Conservation (phyloP, 768 basidiomycete genomes). For the Boletales sp. region DNA sequence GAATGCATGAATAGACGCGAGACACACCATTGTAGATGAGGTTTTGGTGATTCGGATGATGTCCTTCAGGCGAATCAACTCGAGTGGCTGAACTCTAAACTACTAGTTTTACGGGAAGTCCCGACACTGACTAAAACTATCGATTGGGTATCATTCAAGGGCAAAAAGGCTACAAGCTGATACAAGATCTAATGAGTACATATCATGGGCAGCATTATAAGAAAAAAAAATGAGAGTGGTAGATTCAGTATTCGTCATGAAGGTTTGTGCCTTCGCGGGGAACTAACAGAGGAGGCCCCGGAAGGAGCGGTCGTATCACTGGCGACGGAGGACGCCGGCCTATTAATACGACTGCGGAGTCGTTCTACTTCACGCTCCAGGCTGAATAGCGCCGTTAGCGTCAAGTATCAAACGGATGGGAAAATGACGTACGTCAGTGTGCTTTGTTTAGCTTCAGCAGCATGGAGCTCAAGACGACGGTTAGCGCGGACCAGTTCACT, state of each 20-base stretch:
- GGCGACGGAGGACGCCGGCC: constrained; percentile 44
- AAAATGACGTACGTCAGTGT: constrained; percentile 52
- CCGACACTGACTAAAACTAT: constrained; percentile 8
- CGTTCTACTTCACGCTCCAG: constrained; percentile 69
- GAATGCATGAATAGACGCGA: background rate
- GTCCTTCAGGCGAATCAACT: background rate
- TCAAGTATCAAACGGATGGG: background rate
- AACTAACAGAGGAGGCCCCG: constrained; percentile 25
- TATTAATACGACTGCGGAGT: constrained; percentile 58
- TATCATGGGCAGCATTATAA: background rate
- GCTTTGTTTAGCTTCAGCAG: constrained; percentile 68
- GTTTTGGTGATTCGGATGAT: constrained; percentile 6
- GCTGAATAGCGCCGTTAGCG: constrained; percentile 29
- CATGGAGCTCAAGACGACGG: constrained; percentile 74
- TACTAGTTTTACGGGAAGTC: constrained; percentile 25
- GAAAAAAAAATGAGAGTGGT: background rate
- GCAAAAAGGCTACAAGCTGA: constrained; percentile 15
- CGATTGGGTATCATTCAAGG: background rate
- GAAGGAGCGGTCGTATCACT: constrained; percentile 20
- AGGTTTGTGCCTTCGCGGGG: constrained; percentile 26
- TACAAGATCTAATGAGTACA: constrained; percentile 21
- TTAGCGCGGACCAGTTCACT: constrained; percentile 65
- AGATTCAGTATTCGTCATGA: constrained; percentile 9
- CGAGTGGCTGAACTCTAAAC: constrained; percentile 33
- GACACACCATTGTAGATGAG: constrained; percentile 26